Conservation (phyloP, 305 asterid genomes). For the Petunia hybrid region DNA sequence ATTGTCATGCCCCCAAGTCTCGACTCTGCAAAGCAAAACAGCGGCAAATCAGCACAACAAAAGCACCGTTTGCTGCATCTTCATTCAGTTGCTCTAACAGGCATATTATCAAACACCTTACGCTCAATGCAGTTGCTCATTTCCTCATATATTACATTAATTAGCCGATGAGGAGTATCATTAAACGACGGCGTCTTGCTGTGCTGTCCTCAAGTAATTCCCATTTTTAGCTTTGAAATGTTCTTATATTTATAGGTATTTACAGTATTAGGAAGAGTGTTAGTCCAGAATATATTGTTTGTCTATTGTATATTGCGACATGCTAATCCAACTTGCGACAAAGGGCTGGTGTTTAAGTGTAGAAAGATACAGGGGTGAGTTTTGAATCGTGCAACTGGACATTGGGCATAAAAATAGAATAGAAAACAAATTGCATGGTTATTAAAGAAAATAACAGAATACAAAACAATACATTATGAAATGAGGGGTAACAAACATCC, state of each 20-base stretch:
- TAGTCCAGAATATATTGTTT: neutral
- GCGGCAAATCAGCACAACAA: neutral
- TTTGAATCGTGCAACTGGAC: too few relatives aligned
- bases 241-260: neutral
- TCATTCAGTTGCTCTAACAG: slow-evolving; percentile 4
- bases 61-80: slow-evolving; percentile 13
- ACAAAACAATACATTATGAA: too few relatives aligned
- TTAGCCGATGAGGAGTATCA: slow-evolving; percentile 53
- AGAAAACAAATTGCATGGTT: too few relatives aligned
- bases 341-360: too few relatives aligned
- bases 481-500: too few relatives aligned
- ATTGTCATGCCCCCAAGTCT: slow-evolving; percentile 10
- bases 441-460: too few relatives aligned
- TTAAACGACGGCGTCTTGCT: slow-evolving; percentile 48
- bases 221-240: neutral
- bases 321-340: too few relatives aligned
- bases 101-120: slow-evolving; percentile 31
- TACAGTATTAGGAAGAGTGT: neutral
- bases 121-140: neutral
- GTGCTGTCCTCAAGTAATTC: slow-evolving; percentile 52
- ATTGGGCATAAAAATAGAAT: too few relatives aligned
- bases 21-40: neutral
- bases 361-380: too few relatives aligned
- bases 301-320: neutral
- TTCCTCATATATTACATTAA: neutral